Evolutionary conservation across 352 stramenopile genomes (phyloP).

Genomic region (Phytopythium sindhum): DNA sequence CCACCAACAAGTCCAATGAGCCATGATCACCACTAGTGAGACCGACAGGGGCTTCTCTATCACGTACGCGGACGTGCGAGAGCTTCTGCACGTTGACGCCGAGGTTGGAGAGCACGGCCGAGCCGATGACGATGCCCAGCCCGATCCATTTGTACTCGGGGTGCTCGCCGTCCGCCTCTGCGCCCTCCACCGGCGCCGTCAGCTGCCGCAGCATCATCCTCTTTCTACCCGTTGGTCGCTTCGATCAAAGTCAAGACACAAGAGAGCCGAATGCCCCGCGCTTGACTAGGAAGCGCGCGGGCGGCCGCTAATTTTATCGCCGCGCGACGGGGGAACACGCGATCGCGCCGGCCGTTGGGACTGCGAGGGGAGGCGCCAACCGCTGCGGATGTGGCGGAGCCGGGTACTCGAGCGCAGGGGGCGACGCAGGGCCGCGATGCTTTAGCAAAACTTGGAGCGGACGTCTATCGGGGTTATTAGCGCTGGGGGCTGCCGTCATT

Average conservation of each 20-base stretch:
- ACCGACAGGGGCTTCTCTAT: neutral
- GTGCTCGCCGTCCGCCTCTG: constrained; percentile 30
- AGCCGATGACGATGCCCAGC: constrained; percentile 71
- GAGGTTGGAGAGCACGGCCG: constrained; percentile 80
- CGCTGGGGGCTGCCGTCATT: neutral
- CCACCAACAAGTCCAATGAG: neutral
- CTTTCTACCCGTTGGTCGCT: too few relatives aligned
- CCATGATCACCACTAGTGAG: neutral
- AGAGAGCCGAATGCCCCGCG: too few relatives aligned
- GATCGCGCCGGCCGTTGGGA: neutral
- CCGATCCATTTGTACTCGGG: constrained; percentile 82
- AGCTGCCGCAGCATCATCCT: neutral
- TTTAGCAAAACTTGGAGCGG: too few relatives aligned
- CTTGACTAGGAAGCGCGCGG: too few relatives aligned
- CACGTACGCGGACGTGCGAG: constrained; percentile 76
- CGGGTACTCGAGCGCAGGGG: neutral
- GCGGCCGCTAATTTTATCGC: neutral
- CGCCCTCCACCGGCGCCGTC: constrained; percentile 6
- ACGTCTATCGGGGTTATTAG: too few relatives aligned
- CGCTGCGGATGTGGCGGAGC: neutral
- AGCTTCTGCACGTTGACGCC: constrained; percentile 87
- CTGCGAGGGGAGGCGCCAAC: neutral
- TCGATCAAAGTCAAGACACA: too few relatives aligned
- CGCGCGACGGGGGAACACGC: neutral
- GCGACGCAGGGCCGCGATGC: neutral